Conservation (phyloP, 768 basidiomycete species). For the Mycena galericulata region DNA sequence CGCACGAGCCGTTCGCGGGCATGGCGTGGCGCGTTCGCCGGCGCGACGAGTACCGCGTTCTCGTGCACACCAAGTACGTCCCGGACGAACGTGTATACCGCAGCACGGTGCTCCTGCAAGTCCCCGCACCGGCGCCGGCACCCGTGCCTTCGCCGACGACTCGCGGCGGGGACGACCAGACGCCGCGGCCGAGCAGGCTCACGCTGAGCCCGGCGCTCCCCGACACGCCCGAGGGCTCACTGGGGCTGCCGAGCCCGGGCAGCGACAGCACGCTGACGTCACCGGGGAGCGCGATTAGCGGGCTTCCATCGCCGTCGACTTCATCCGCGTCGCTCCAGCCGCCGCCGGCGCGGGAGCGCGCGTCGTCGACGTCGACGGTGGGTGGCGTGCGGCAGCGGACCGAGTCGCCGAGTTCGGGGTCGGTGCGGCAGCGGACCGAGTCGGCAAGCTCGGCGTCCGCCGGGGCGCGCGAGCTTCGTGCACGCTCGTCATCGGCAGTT, state of each 20-base stretch:
- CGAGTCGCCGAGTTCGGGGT: slow-evolving; percentile 45
- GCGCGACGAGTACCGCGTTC: slow-evolving; percentile 67
- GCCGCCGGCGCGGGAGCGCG: slow-evolving; percentile 19
- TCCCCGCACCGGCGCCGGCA: slow-evolving; percentile 36
- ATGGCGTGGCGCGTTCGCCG: slow-evolving; percentile 72
- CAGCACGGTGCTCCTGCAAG: slow-evolving; percentile 61
- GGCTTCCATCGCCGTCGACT: slow-evolving; percentile 42
- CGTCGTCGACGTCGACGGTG: slow-evolving; percentile 17
- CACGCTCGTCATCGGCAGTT: slow-evolving; percentile 68
- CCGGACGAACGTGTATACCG: slow-evolving; percentile 64
- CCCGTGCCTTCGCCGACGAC: slow-evolving; percentile 35
- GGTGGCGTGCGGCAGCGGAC: slow-evolving; percentile 43
- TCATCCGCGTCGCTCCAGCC: slow-evolving; percentile 33
- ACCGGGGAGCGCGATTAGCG: slow-evolving; percentile 34
- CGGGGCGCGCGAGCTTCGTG: slow-evolving; percentile 41
- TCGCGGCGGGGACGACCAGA: slow-evolving; percentile 37
- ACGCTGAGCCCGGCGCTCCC: slow-evolving; percentile 43
- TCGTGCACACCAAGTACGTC: slow-evolving; percentile 67
- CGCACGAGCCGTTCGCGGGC: slow-evolving; percentile 55
- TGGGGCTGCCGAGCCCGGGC: slow-evolving; percentile 19
- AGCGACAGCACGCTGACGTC: slow-evolving; percentile 31
- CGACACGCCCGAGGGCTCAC: slow-evolving; percentile 21
- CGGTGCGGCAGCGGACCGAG: slow-evolving; percentile 15
- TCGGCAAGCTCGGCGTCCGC: slow-evolving; percentile 31
- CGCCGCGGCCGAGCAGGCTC: slow-evolving; percentile 56